Conservation (phyloP, 257 asterid species). For the Rubia yunnanensis region DNA sequence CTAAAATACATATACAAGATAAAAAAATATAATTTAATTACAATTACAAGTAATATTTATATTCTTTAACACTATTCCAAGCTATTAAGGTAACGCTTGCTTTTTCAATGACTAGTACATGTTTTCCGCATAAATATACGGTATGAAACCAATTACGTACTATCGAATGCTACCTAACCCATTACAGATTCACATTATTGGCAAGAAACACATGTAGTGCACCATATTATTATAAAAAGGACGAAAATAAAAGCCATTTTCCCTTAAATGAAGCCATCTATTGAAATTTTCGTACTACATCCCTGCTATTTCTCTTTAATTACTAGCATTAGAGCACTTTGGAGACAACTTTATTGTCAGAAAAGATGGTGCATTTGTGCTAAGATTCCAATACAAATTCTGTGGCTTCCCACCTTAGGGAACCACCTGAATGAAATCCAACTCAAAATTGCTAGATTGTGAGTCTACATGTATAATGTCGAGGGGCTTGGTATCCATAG, state of each 20-base stretch:
- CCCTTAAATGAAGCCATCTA: neutral
- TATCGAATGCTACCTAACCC: too few relatives aligned
- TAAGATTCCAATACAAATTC: slow-evolving; percentile 36
- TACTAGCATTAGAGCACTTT: slow-evolving; percentile 17
- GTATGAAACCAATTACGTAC: too few relatives aligned
- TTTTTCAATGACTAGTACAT: too few relatives aligned
- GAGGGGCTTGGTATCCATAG: neutral
- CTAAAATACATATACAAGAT: too few relatives aligned
- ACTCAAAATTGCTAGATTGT: neutral
- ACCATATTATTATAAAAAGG: neutral
- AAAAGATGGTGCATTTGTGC: slow-evolving; percentile 27
- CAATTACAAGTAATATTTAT: too few relatives aligned
- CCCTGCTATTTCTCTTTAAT: neutral
- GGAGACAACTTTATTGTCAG: slow-evolving; percentile 31
- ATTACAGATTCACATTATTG: too few relatives aligned
- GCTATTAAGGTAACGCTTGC: too few relatives aligned
- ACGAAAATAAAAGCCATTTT: neutral
- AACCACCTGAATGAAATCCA: slow-evolving; percentile 2
- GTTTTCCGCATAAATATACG: too few relatives aligned
- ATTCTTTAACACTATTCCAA: too few relatives aligned
- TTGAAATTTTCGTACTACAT: neutral
- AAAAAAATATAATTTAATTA: too few relatives aligned
- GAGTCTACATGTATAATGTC: neutral
- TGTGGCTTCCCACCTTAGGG: slow-evolving; percentile 31
- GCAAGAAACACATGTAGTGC: neutral